Base-by-base conservation (phyloP, 768 basidiomycete genomes). In the Leccinum variicolor region DNA sequence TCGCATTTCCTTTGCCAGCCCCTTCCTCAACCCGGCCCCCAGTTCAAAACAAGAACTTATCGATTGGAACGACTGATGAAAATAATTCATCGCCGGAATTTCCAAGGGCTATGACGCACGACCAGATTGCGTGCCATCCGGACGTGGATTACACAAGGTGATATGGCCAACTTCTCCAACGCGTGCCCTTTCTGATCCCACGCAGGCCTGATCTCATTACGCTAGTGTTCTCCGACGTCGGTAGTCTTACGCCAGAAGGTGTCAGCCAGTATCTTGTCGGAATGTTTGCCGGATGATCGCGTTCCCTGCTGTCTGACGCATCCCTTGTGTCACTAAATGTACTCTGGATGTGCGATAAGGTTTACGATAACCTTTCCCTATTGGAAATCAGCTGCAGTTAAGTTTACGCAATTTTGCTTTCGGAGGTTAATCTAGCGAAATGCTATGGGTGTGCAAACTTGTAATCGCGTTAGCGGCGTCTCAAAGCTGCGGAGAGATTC, bases 221-320 rank as follows among this genome's bases (percentile, higher is more conserved):
- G 34, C 81, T 98, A 36, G 92, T 98, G 36, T 91, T 98, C 69
- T 93, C 91, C 56, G 96, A 98, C 65, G 86, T 98, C 43, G 96
- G 96, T 21, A 91, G 92, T 64, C 79, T 95, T 61, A 94, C 92
- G 21, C 93, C 94, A 31, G 90, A 92, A 75, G 90, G 91, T 57
- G 92, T 97, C 62, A 94, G 92, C 74, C 93, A 94, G 72, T 95
- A 95, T 71, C 81, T 97, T 46, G 94, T 97, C 57, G 93, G 92
- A 62, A 94, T 95, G 87, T 96, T 92, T 76, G 87, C 90, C 61
- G 90, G 85, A 64, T 89, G 68, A 76, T 46, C 52, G 52, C 56
- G 57, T 62, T 64, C 47, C 48, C 43, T 59, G 47, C 58, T 53
- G 47, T 54, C 34, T 56, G 43, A 28, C 43, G 52, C 26, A 52